Percentiles rank a stretch among this genome's conserved stretches.
Evolutionary conservation across 306 rosid species (phyloP).

Genomic region (Astragalus membranaceus): DNA sequence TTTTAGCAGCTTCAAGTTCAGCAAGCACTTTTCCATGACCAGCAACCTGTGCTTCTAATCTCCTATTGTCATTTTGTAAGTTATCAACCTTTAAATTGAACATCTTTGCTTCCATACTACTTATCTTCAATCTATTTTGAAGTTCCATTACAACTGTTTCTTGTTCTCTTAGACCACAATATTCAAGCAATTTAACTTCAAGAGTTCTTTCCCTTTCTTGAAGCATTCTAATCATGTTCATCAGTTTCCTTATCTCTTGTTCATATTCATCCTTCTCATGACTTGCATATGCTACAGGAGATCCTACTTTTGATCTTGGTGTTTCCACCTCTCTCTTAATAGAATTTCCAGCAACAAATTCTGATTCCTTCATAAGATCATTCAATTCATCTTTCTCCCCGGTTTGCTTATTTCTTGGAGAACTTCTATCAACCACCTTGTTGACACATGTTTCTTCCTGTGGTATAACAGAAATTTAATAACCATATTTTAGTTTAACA

Average conservation of each 20-base stretch:
- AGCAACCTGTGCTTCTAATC: slow-evolving; percentile 46
- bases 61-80: slow-evolving; percentile 55
- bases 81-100: slow-evolving; percentile 68
- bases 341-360: no score
- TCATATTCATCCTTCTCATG: slow-evolving; percentile 48
- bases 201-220: slow-evolving; percentile 72
- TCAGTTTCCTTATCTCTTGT: slow-evolving; percentile 57
- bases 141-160: slow-evolving; percentile 79
- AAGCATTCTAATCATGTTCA: slow-evolving; percentile 52
- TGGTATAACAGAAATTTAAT: slow-evolving; percentile 12
- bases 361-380: slow-evolving; percentile 44
- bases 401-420: slow-evolving; percentile 31
- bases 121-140: slow-evolving; percentile 66
- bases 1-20: slow-evolving; percentile 68
- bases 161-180: slow-evolving; percentile 82
- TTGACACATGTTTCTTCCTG: slow-evolving; percentile 55
- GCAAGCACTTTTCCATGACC: slow-evolving; percentile 43
- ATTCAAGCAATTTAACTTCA: slow-evolving; percentile 77
- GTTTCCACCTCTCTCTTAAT: no score
- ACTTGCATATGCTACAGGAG: slow-evolving; percentile 33
- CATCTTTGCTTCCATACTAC: slow-evolving; percentile 71
- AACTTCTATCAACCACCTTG: slow-evolving; percentile 29
- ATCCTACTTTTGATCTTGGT: slow-evolving; percentile 30
- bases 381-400: slow-evolving; percentile 49
- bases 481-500: neutral